Conservation (phyloP, 148 eudicot species). For the Hydrangea macrophylla region DNA sequence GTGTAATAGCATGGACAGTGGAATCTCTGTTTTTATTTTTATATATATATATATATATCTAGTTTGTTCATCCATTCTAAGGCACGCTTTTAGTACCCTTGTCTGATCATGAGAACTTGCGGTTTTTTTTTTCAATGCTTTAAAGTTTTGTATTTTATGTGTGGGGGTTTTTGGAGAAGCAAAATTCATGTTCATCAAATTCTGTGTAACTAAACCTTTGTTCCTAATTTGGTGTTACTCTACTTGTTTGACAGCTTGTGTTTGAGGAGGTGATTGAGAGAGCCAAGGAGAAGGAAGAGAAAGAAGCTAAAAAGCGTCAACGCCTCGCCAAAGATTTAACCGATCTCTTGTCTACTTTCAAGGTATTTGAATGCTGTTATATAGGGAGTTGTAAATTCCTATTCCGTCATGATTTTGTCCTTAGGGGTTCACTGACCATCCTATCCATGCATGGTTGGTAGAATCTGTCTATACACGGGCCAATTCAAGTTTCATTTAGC, state of each 20-base stretch:
- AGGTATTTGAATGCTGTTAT: constrained; percentile 39
- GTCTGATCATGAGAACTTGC: no score
- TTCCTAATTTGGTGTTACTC: neutral
- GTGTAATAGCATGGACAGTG: no score
- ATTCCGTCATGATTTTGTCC: neutral
- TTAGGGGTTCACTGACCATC: neutral
- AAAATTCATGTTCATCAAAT: neutral
- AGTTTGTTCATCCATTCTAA: no score
- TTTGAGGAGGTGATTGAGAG: constrained; percentile 91
- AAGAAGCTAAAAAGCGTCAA: constrained; percentile 89
- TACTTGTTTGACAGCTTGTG: constrained; percentile 59
- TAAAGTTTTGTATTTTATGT: neutral
- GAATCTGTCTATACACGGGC: no score
- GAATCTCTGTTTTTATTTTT: no score
- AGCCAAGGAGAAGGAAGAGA: constrained; percentile 91
- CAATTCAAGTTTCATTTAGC: no score
- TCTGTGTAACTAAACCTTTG: neutral
- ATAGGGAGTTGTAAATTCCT: neutral
- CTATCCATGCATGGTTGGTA: no score
- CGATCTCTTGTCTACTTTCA: constrained; percentile 58
- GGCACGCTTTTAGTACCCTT: no score
- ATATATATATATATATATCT: no score
- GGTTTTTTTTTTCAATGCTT: no score
- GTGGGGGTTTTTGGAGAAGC: neutral
- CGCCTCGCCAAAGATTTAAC: constrained; percentile 75